Base-by-base conservation (phyloP, 2,329 filamentous ascomycete genomes). In the Fonsecaea multimorphosa region DNA sequence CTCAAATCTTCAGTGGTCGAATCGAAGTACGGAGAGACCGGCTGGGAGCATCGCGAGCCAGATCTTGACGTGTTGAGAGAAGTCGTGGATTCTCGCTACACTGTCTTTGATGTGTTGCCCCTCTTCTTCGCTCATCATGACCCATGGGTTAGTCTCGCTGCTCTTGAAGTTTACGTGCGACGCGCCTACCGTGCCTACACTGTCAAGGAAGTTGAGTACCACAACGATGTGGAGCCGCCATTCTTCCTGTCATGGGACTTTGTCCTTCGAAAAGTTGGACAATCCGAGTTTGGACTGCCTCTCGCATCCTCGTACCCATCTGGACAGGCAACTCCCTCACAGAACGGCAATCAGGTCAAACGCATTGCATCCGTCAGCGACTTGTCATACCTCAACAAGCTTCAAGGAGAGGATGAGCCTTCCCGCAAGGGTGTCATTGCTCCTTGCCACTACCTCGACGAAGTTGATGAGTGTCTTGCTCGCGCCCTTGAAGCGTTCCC, bases 21-120 rank as follows among this genome's bases (percentile, higher is more conserved):
- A 79, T 97, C 93, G n/a, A 89, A 91, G 72, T 99, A 99, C 75
- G 95, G 95, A 66, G 95, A 99, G 85, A 93, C 92, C 67, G 93
- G 94, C 58, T 97, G 92, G 91, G 94, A 97, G 70, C 95, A 99
- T 81, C 87, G 95, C 71, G 91, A 97, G 79, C 95, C 95, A 55
- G 92, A 90, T 79, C 83, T 96, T 61, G 91, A 96, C 24, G 84
- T 96, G 70, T 90, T 99, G 81, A 97, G 97, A 84, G 95, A 99
- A 79, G 93, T 99, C 34, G 92, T 99, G 59, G 95, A 99, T 79
- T 98, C 95, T 61, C 96, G 96, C 82, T 98, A 96, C 83, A 98
- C 94, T 49, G 95, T 99, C 70, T 97, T 97, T 73, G 95, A 99
- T 76, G 95, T 99, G 19, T 81, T 99, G 71, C 91, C 94, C 7